phyloP scores from a whole-genome alignment of 2,329 filamentous ascomycete genomes.

The Blumeria hordei region DNA sequence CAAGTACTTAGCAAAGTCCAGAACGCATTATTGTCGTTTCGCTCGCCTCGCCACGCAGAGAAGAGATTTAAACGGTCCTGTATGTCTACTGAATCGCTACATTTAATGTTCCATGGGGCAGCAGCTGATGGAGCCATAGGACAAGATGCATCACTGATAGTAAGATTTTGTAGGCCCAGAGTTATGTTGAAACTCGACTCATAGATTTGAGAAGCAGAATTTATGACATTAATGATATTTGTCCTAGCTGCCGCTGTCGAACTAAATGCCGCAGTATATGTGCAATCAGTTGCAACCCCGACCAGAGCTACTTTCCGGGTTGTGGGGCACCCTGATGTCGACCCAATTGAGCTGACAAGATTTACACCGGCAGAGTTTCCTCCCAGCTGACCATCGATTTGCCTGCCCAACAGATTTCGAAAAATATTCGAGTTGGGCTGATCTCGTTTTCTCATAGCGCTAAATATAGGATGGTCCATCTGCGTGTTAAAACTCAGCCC shows the following conservation, averaged over 20 bases:
- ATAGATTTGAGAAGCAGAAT: slow-evolving; percentile 66
- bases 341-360: slow-evolving; percentile 54
- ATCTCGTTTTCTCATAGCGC: slow-evolving; percentile 21
- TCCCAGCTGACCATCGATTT: slow-evolving; percentile 43
- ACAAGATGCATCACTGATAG: slow-evolving; percentile 52
- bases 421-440: slow-evolving; percentile 35
- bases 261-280: slow-evolving; percentile 52
- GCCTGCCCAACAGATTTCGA: slow-evolving; percentile 45
- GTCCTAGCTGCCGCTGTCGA: slow-evolving; percentile 35
- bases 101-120: slow-evolving; percentile 67
- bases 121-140: slow-evolving; percentile 40
- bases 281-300: slow-evolving; percentile 82
- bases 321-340: slow-evolving; percentile 58
- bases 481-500: slow-evolving; percentile 56
- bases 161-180: slow-evolving; percentile 66
- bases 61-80: slow-evolving; percentile 65
- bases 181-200: slow-evolving; percentile 89
- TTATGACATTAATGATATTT: slow-evolving; percentile 67
- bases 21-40: slow-evolving; percentile 62
- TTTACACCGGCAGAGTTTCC: slow-evolving; percentile 66
- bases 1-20: slow-evolving; percentile 62
- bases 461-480: slow-evolving; percentile 43
- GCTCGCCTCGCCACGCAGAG: slow-evolving; percentile 63
- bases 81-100: slow-evolving; percentile 38
- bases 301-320: slow-evolving; percentile 83